phyloP scores from a whole-genome alignment of 345 rosid genomes.

The Euphorbia peplus region DNA sequence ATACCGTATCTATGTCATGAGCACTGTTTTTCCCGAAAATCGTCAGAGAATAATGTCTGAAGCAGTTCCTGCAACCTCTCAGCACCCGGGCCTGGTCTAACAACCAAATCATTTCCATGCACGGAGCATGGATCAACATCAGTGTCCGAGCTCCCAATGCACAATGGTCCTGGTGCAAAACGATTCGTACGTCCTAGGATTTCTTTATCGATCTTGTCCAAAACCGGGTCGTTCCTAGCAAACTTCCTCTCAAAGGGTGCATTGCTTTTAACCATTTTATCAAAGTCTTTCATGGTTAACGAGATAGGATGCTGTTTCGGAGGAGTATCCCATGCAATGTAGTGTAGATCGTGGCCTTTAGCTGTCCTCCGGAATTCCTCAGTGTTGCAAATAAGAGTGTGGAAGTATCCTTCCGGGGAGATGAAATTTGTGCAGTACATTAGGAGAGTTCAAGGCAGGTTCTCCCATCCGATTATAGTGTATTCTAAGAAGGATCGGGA shows the following conservation, averaged over 20 bases:
- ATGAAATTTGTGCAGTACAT: slow-evolving; percentile 83
- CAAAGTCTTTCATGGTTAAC: slow-evolving; percentile 61
- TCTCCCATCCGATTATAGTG: slow-evolving; percentile 91
- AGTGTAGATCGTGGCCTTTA: slow-evolving; percentile 82
- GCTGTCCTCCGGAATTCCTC: slow-evolving; percentile 60
- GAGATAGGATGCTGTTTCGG: slow-evolving; percentile 87
- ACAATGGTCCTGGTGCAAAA: slow-evolving; percentile 82
- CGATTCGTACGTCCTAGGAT: slow-evolving; percentile 55
- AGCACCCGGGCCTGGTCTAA: slow-evolving; percentile 79
- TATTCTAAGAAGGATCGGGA: slow-evolving; percentile 69
- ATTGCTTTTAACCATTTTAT: slow-evolving; percentile 72
- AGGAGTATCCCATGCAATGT: slow-evolving; percentile 94
- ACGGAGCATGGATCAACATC: slow-evolving; percentile 63
- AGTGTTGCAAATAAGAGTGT: slow-evolving; percentile 76
- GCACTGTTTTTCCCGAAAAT: slow-evolving; percentile 54
- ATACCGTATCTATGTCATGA: no score
- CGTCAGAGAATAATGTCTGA: slow-evolving; percentile 51
- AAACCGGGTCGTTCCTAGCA: slow-evolving; percentile 64
- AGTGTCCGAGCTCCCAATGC: slow-evolving; percentile 51
- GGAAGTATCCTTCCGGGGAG: slow-evolving; percentile 97
- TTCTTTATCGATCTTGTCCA: slow-evolving; percentile 81
- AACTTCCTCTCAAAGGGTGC: slow-evolving; percentile 91
- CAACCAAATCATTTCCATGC: slow-evolving; percentile 53
- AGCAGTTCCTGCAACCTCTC: slow-evolving; percentile 56
- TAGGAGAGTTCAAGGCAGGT: slow-evolving; percentile 71